These are phyloP conservation scores for Chenopodium suecicum DNA, from an alignment of 148 eudicot species.

Conservation along the genomic window DNA sequence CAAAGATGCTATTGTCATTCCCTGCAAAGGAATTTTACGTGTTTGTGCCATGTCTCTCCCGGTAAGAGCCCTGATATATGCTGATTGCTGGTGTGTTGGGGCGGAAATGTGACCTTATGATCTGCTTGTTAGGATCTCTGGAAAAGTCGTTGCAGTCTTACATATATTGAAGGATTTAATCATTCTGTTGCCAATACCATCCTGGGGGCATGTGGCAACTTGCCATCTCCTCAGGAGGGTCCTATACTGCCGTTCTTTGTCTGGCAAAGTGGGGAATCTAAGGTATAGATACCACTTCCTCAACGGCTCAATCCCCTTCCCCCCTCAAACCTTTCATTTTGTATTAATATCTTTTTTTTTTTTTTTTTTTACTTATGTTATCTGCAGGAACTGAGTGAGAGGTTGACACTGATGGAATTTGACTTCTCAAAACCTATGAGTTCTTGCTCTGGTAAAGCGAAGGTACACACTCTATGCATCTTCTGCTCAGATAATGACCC, in stretches of 20 bases:
- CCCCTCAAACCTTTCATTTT: neutral
- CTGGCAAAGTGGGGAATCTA: conserved; percentile 81
- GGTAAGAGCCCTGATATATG: conserved; percentile 40
- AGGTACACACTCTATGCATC: conserved; percentile 40
- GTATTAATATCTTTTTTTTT: neutral
- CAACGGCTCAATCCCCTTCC: too few species aligned
- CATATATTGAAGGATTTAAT: conserved; percentile 76
- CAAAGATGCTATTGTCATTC: conserved; percentile 57
- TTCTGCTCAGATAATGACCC: neutral
- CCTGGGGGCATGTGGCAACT: conserved; percentile 74
- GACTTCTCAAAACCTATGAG: conserved; percentile 62
- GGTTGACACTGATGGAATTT: conserved; percentile 63
- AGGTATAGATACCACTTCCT: conserved; percentile 40
- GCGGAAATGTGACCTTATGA: conserved; percentile 11
- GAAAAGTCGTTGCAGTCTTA: conserved; percentile 74
- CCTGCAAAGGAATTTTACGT: conserved; percentile 74
- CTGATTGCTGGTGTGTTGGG: neutral
- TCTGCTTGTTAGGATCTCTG: conserved; percentile 64
- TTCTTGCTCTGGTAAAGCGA: conserved; percentile 53
- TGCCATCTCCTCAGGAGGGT: conserved; percentile 45
- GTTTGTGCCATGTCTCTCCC: conserved; percentile 88
- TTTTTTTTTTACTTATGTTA: too few species aligned
- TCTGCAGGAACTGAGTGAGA: conserved; percentile 58
- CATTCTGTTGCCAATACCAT: conserved; percentile 61
- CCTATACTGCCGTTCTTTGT: conserved; percentile 67